A percentile compares a stretch with the other conserved stretches of the same genome.
Evolutionary conservation across 192 early-diverging fungal species (phyloP).

Genomic region (Entophlyctis luteolus): DNA sequence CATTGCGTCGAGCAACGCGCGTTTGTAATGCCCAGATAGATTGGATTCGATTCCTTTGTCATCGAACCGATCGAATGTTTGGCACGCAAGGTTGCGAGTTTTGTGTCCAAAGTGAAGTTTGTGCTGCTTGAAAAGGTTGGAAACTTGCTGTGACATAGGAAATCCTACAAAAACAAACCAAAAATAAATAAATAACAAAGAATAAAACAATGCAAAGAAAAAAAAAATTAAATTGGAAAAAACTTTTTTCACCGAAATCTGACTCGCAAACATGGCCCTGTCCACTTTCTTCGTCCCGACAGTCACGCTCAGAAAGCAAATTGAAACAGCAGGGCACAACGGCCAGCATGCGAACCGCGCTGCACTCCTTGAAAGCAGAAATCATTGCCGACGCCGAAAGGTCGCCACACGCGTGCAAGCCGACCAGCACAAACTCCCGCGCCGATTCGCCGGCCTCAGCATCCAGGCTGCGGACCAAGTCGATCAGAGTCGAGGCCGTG

Average conservation of each 20-base stretch:
- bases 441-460: neutral
- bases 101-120: constrained; percentile 15
- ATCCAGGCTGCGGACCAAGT: neutral
- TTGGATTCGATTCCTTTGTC: neutral
- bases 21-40: constrained; percentile 19
- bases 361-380: neutral
- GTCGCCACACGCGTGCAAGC: constrained; percentile 31
- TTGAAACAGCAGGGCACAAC: constrained; percentile 32
- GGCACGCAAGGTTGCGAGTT: constrained; percentile 26
- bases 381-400: constrained; percentile 17
- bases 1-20: constrained; percentile 18
- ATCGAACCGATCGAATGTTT: constrained; percentile 20
- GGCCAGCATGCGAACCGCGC: neutral
- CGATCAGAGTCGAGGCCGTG: neutral
- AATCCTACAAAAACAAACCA: neutral
- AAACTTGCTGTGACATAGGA: constrained; percentile 1
- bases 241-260: too few species aligned
- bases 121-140: neutral
- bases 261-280: too few species aligned
- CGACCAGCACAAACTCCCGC: constrained; percentile 17
- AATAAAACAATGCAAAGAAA: too few species aligned
- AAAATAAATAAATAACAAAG: too few species aligned
- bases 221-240: too few species aligned
- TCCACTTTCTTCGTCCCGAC: too few species aligned
- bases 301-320: constrained; percentile 21